Evolutionary conservation across 495 filamentous ascomycete species (phyloP).

Genomic region (Aspergillus kassunensis): DNA sequence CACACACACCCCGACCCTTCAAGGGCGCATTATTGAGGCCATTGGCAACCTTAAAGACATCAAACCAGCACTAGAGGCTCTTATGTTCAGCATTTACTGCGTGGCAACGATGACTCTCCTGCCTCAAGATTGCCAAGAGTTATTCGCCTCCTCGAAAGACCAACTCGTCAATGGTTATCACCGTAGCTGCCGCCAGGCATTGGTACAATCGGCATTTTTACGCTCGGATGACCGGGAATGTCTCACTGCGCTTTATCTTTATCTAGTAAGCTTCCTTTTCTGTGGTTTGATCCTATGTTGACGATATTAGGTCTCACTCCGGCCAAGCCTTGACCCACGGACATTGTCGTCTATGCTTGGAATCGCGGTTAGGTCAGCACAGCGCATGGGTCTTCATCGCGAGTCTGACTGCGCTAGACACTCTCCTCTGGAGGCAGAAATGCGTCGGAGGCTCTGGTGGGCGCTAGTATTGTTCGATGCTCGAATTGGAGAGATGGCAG

Average conservation of each 20-base stretch:
- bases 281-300: background rate
- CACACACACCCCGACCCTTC: conserved; percentile 48
- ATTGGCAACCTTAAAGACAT: conserved; percentile 19
- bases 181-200: conserved; percentile 52
- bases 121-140: conserved; percentile 34
- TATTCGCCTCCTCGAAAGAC: conserved; percentile 40
- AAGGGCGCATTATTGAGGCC: conserved; percentile 41
- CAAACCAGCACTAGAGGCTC: conserved; percentile 24
- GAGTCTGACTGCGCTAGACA: conserved; percentile 33
- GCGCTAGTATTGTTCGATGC: conserved; percentile 48
- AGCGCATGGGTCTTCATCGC: conserved; percentile 50
- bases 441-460: conserved; percentile 61
- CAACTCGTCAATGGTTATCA: conserved; percentile 46
- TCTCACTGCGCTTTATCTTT: conserved; percentile 58
- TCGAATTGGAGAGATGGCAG: conserved; percentile 46
- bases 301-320: conserved; percentile 46
- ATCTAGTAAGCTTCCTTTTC: conserved; percentile 46
- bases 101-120: conserved; percentile 43
- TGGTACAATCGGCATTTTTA: conserved; percentile 44
- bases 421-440: conserved; percentile 48
- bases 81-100: conserved; percentile 59
- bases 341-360: conserved; percentile 52
- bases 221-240: conserved; percentile 48
- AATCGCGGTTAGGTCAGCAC: conserved; percentile 50
- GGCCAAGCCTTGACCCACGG: conserved; percentile 42